phyloP scores from a whole-genome alignment of 169 alveolate genomes.

The Toxoplasma gondii region DNA sequence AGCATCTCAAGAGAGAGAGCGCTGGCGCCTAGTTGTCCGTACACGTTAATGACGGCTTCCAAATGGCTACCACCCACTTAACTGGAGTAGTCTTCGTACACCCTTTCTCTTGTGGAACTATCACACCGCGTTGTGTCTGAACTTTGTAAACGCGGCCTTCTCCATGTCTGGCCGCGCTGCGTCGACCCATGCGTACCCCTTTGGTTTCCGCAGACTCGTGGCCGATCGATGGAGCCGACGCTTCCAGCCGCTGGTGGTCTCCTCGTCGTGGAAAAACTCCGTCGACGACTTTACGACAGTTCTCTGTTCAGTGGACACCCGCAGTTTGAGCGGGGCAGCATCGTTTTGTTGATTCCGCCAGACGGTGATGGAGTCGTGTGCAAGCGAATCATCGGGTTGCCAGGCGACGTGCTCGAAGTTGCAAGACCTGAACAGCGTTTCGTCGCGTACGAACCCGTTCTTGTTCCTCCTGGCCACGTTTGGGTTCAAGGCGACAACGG shows the following conservation, averaged over 20 bases:
- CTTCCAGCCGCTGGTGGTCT: neutral
- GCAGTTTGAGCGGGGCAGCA: neutral
- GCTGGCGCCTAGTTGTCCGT: too few species aligned
- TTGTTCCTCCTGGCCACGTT: conserved; percentile 22
- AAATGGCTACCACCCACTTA: too few species aligned
- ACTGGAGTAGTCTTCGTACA: too few species aligned
- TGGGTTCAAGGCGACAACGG: conserved; percentile 45
- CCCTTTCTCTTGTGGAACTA: too few species aligned
- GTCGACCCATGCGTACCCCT: too few species aligned
- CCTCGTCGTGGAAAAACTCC: neutral
- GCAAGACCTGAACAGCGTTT: neutral
- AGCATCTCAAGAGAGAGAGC: too few species aligned
- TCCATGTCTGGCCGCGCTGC: too few species aligned
- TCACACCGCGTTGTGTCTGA: too few species aligned
- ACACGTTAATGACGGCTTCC: too few species aligned
- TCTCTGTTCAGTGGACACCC: neutral
- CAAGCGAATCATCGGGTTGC: conserved; percentile 27
- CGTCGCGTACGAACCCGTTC: neutral
- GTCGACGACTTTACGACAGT: neutral
- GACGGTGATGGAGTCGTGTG: neutral
- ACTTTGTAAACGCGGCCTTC: too few species aligned
- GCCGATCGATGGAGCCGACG: conserved; percentile 34
- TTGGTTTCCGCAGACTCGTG: neutral
- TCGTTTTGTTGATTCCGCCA: neutral
- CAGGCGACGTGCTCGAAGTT: conserved; percentile 22